Base-by-base conservation (phyloP, 305 asterid genomes). In the Fraxinus greggii region DNA sequence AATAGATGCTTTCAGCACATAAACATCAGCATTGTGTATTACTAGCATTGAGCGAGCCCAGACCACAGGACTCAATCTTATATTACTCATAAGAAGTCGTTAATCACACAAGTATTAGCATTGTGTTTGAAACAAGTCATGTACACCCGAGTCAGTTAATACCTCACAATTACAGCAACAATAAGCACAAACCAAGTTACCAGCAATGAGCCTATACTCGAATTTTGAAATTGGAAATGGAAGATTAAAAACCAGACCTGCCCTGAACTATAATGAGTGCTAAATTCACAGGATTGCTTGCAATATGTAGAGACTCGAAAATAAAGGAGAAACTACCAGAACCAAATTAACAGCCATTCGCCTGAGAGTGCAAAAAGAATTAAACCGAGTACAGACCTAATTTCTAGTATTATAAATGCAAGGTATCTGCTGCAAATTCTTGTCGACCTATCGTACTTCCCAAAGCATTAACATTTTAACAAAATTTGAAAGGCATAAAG, bases 401-500 rank as follows among this genome's bases (percentile, higher is more conserved):
- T 70, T 72, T 70, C 83, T 33, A 80, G 78, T 76, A 56, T 28
- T 17, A 65, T 35, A 83, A 76, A 29, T 7, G 10, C 79, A 31
- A n/a, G 42, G 48, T 79, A 29, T 29, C 74, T n/a, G 32, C 67
- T 24, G 5, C 36, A 80, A n/a, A 61, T 61, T 79, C 74, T 79
- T 76, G 23, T 40, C 76, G 83, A 83, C 36, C 78, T 40, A 36
- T 32, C 6, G 3, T 38, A 48, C 38, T 32, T 78, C 48, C 74
- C 42, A 84, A 45, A 83, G 48, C 61, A 76, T 84, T 67, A 33
- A 54, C 13, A 0, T 38, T 31, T 56, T 40, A 82, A 40, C 76
- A 82, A 79, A 87, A 76, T 59, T 78, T 81, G 78, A 79, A 54
- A 13, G 48, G 69, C 26, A 75, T 81, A 79, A 56, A 77, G 69